Evolutionary conservation across 345 rosid genomes (phyloP).

Genomic region (Citrus sp.): DNA sequence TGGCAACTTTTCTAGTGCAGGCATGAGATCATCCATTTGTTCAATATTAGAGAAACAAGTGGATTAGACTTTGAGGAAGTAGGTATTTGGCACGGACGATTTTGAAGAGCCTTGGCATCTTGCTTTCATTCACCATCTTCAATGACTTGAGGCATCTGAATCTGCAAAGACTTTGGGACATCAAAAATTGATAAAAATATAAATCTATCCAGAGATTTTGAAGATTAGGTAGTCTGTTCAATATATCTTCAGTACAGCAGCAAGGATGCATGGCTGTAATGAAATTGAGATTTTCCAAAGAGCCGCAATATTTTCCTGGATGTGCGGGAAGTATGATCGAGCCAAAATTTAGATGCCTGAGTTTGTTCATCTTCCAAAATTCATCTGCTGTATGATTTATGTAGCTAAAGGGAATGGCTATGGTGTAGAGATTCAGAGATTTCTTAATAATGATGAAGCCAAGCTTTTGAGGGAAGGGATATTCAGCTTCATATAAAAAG

Average conservation of each 20-base stretch:
- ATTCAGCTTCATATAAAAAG: not conserved
- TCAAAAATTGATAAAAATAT: not conserved
- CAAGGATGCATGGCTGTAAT: not conserved
- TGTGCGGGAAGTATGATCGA: not conserved
- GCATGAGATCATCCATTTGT: not conserved
- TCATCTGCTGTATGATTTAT: not conserved
- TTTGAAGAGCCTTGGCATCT: not conserved
- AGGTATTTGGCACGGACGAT: not conserved
- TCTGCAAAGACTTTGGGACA: not conserved
- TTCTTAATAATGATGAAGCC: not conserved
- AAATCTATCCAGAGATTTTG: not conserved
- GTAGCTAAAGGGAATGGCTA: not conserved
- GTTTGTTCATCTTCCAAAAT: not conserved
- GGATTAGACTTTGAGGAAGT: not conserved
- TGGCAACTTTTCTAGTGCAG: not conserved
- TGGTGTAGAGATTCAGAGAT: not conserved
- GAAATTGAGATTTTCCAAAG: not conserved
- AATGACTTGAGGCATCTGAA: not conserved
- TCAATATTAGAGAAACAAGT: not conserved
- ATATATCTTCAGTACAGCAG: not conserved
- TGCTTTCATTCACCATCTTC: not conserved
- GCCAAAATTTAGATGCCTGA: not conserved
- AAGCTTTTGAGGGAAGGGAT: not conserved
- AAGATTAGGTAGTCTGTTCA: not conserved
- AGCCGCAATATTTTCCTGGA: not conserved